Conservation (phyloP, 202 grass and related monocot genomes). For the Elaeis oleifera region DNA sequence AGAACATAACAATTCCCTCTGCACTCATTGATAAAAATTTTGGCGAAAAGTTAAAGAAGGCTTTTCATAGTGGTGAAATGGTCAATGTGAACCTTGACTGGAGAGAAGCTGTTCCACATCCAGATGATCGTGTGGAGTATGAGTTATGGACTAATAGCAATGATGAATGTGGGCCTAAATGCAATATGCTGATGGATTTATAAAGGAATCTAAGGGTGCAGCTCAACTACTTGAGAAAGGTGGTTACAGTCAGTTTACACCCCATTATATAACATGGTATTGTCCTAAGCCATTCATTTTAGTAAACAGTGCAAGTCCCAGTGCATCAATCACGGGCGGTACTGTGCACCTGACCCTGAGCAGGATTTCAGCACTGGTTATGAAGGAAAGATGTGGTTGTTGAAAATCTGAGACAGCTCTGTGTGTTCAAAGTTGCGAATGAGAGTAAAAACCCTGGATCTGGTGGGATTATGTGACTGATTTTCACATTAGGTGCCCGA, state of each 20-base stretch:
- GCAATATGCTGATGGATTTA: constrained; percentile 78
- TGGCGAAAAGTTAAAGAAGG: constrained; percentile 78
- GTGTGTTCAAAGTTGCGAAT: constrained; percentile 73
- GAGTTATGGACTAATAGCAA: constrained; percentile 5
- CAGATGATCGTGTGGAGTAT: constrained; percentile 4
- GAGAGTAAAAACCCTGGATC: constrained; percentile 63
- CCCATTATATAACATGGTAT: constrained; percentile 39
- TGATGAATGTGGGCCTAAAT: constrained; percentile 48
- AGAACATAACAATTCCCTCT: constrained; percentile 94
- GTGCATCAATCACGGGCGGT: constrained; percentile 90
- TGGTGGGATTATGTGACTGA: constrained; percentile 99
- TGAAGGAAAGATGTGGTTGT: constrained; percentile 84
- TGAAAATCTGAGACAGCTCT: constrained; percentile 88
- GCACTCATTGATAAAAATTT: constrained; percentile 78
- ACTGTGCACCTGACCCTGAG: constrained; percentile 88
- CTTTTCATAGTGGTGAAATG: constrained; percentile 15
- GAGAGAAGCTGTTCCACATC: background rate
- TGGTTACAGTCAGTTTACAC: background rate
- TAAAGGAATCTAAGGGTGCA: constrained; percentile 81
- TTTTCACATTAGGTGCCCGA: constrained; percentile 98
- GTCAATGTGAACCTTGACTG: constrained; percentile 2
- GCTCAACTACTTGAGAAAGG: constrained; percentile 54
- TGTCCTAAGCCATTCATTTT: constrained; percentile 81
- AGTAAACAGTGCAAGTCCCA: constrained; percentile 90
- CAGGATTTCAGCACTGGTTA: constrained; percentile 90